Percentiles rank a stretch among this genome's conserved stretches.
These are phyloP conservation scores for Amanita phalloides DNA, from an alignment of 768 basidiomycete genomes.

Conservation along the genomic window DNA sequence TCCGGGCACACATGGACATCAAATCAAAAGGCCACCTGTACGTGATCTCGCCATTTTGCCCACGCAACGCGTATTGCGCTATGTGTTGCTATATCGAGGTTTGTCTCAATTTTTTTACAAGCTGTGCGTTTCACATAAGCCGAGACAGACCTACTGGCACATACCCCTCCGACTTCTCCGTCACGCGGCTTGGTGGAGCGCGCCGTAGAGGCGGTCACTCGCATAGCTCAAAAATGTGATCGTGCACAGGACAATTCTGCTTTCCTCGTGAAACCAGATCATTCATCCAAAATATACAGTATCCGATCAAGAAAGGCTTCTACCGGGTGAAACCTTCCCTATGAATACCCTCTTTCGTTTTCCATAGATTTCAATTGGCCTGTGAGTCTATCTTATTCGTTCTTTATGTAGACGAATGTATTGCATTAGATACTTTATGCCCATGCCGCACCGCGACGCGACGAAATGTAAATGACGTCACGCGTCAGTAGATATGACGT, in stretches of 20 bases:
- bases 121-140: slow-evolving; percentile 2
- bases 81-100: slow-evolving; percentile 56
- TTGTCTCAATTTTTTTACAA: slow-evolving; percentile 10
- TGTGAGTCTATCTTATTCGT: neutral
- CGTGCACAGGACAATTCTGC: slow-evolving; percentile 43
- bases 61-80: slow-evolving; percentile 56
- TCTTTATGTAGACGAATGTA: neutral
- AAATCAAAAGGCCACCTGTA: slow-evolving; percentile 18
- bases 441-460: neutral
- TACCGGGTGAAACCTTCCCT: neutral
- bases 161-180: slow-evolving; percentile 43
- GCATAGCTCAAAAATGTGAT: slow-evolving; percentile 54
- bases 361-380: neutral
- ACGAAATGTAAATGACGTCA: neutral
- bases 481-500: neutral
- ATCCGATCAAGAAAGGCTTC: neutral
- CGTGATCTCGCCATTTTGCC: slow-evolving; percentile 59
- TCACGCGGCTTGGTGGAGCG: slow-evolving; percentile 43
- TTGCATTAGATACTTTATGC: neutral
- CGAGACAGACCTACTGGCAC: slow-evolving; percentile 39
- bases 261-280: slow-evolving; percentile 10
- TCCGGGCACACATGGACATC: neutral
- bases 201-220: slow-evolving; percentile 42
- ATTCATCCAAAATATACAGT: neutral
- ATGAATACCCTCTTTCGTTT: neutral